Conservation (phyloP, 2,329 filamentous ascomycete species). For the Stachybotrys echinatus region DNA sequence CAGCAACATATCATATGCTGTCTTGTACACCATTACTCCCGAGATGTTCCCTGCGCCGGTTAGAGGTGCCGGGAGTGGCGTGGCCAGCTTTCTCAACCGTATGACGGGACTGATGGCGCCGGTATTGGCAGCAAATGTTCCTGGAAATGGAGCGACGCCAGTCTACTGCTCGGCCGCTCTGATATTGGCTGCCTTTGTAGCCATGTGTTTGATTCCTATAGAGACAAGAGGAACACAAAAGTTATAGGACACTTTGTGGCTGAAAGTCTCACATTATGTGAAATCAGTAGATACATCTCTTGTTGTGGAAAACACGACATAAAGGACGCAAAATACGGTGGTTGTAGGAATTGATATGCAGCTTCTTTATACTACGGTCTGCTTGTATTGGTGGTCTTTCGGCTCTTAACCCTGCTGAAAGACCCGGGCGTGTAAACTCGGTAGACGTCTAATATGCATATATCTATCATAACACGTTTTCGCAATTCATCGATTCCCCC, state of each 20-base stretch:
- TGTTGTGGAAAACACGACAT: too few relatives aligned
- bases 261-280: too few relatives aligned
- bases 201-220: slow-evolving; percentile 56
- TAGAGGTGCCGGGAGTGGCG: slow-evolving; percentile 66
- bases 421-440: too few relatives aligned
- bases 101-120: slow-evolving; percentile 64
- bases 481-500: slow-evolving; percentile 32
- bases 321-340: too few relatives aligned
- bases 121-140: slow-evolving; percentile 57
- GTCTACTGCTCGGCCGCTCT: slow-evolving; percentile 53
- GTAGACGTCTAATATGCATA: background rate
- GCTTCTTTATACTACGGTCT: too few relatives aligned
- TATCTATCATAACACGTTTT: background rate
- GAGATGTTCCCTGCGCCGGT: slow-evolving; percentile 71
- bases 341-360: too few relatives aligned
- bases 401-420: too few relatives aligned
- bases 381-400: too few relatives aligned
- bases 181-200: slow-evolving; percentile 54
- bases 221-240: slow-evolving; percentile 57
- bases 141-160: slow-evolving; percentile 53
- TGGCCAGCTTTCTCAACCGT: slow-evolving; percentile 67
- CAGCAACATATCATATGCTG: slow-evolving; percentile 74
- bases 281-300: background rate
- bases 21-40: slow-evolving; percentile 71
- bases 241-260: slow-evolving; percentile 28